phyloP scores from a whole-genome alignment of 2,329 filamentous ascomycete species.

The Paraphoma chrysanthemicola region DNA sequence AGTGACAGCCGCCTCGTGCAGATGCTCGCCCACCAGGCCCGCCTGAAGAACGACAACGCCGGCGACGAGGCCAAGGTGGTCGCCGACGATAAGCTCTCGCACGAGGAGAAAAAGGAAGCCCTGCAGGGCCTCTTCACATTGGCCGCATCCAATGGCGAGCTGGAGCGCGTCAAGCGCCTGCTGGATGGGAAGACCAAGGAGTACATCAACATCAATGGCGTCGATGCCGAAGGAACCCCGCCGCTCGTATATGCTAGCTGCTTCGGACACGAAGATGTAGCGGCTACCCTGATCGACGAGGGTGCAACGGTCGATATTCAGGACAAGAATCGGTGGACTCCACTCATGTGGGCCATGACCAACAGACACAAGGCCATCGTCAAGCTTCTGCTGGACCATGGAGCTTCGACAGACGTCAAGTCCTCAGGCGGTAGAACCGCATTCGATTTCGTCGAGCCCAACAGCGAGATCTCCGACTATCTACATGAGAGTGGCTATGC shows the following conservation, averaged over 20 bases:
- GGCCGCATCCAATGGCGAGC: conserved; percentile 95
- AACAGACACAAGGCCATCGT: conserved; percentile 96
- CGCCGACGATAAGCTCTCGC: conserved; percentile 73
- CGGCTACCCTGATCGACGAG: conserved; percentile 80
- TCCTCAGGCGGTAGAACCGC: conserved; percentile 93
- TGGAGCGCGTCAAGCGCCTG: conserved; percentile 78
- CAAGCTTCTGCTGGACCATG: conserved; percentile 88
- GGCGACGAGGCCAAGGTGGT: conserved; percentile 81
- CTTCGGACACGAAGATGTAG: conserved; percentile 92
- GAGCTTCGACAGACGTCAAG: conserved; percentile 93
- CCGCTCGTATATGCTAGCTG: conserved; percentile 97
- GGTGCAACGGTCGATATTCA: conserved; percentile 91
- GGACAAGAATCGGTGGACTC: conserved; percentile 96
- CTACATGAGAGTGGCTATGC: conserved; percentile 92
- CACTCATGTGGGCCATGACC: conserved; percentile 99
- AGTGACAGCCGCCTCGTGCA: conserved; percentile 90
- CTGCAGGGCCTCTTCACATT: conserved; percentile 91
- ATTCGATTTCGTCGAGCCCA: conserved; percentile 92
- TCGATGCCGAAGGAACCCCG: conserved; percentile 95
- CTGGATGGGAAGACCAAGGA: conserved; percentile 75
- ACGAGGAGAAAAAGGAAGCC: conserved; percentile 78
- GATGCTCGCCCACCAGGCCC: conserved; percentile 95
- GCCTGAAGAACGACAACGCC: conserved; percentile 73
- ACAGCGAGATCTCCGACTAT: conserved; percentile 96
- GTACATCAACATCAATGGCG: conserved; percentile 83